Conservation (phyloP, 306 rosid species). For the Boehmeria nivea region DNA sequence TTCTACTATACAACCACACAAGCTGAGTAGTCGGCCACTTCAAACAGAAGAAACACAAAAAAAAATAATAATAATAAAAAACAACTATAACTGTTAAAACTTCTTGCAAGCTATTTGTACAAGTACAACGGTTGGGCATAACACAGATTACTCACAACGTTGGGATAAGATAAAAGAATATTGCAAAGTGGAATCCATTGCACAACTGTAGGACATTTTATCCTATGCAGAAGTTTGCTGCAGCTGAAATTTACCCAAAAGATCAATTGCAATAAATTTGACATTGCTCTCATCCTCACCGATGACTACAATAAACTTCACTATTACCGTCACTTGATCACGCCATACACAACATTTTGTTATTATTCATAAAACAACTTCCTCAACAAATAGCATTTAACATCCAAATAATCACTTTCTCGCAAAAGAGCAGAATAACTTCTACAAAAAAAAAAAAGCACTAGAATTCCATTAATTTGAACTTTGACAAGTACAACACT, state of each 20-base stretch:
- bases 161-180: not conserved
- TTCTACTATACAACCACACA: not conserved
- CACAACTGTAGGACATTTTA: conserved; percentile 2
- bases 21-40: no score
- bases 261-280: not conserved
- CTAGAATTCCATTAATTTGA: conserved; percentile 29
- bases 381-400: conserved; percentile 4
- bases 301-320: conserved; percentile 12
- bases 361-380: not conserved
- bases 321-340: conserved; percentile 12
- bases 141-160: not conserved
- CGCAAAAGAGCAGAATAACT: conserved; percentile 9
- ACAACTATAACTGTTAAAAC: conserved; percentile 3
- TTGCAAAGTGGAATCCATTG: not conserved
- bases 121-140: not conserved
- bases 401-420: not conserved
- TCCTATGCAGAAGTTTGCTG: not conserved
- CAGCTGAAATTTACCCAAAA: not conserved
- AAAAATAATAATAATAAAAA: not conserved
- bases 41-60: conserved; percentile 7
- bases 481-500: conserved; percentile 25
- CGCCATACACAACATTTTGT: conserved; percentile 4
- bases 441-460: no score
- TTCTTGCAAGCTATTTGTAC: not conserved
- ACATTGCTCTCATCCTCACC: conserved; percentile 20